Conservation (phyloP, 1,284 basidiomycete genomes). For the Blastosporella zonata region DNA sequence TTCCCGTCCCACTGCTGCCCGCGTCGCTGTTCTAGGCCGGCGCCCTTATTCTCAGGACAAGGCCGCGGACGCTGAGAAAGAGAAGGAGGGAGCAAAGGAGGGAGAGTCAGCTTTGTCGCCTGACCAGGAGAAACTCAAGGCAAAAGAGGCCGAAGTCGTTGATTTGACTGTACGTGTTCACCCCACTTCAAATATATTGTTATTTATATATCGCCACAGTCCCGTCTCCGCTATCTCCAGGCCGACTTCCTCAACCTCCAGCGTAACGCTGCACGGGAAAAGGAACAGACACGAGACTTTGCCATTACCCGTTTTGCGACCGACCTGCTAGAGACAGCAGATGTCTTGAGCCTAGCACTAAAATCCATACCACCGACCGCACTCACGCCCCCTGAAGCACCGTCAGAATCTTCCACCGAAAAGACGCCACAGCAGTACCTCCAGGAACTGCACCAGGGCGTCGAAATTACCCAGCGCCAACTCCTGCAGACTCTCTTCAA, state of each 20-base stretch:
- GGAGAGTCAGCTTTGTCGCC: conserved; percentile 24
- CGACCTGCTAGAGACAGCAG: conserved; percentile 90
- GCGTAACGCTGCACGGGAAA: conserved; percentile 87
- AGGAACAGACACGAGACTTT: conserved; percentile 89
- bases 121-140: conserved; percentile 58
- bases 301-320: conserved; percentile 89
- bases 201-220: conserved; percentile 38
- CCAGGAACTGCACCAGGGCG: conserved; percentile 77
- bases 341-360: conserved; percentile 88
- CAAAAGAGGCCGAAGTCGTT: conserved; percentile 68
- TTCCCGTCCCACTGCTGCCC: conserved; percentile 35
- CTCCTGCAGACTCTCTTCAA: conserved; percentile 89
- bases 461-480: conserved; percentile 89
- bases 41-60: conserved; percentile 57
- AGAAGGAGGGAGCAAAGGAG: conserved; percentile 25
- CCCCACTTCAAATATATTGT: neutral
- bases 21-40: conserved; percentile 23
- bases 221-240: conserved; percentile 82
- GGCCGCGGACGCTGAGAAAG: conserved; percentile 23
- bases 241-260: conserved; percentile 97
- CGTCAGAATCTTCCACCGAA: conserved; percentile 34
- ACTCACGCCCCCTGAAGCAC: conserved; percentile 31
- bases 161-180: conserved; percentile 67
- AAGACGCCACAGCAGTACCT: conserved; percentile 64
- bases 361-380: conserved; percentile 74